Base-by-base conservation (phyloP, 2,329 filamentous ascomycete species). In the Neoarthrinium moseri region DNA sequence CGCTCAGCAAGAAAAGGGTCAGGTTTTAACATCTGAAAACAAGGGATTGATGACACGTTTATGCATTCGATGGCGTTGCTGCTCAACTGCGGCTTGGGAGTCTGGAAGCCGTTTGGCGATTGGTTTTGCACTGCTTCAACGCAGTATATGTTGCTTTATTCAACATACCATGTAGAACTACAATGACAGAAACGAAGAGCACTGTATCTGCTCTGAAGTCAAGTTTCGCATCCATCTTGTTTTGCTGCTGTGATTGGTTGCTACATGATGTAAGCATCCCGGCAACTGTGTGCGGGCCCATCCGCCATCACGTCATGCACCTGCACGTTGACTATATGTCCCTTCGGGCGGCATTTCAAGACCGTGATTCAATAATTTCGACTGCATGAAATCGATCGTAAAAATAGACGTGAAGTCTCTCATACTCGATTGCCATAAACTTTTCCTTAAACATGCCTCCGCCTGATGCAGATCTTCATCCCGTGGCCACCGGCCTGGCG, bases 51-150 rank as follows among this genome's bases (percentile, higher is more conserved):
- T 15, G 17, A 35, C 35, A 35, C 58, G 58, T 62, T 65, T 57
- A 58, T 63, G 55, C 55, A n/a, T n/a, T n/a, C n/a, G n/a, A n/a
- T n/a, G 58, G 59, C 60, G 59, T 64, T 62, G 59, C 59, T 62
- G 61, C 56, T 56, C 48, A 53, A 48, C 24, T 53, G 41, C 50
- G 57, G 56, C 54, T 55, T 48, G 38, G 59, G 57, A 52, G 54
- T 58, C 55, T 51, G 49, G 56, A 54, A 52, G 52, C 55, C 55
- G 52, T 57, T 43, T 38, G 17, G 37, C 43, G 45, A 53, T 52
- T 48, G 56, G 58, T 47, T 57, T 58, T 58, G 47, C 55, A 57
- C 62, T 62, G 67, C 67, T 70, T 70, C 67, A 70, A 70, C 67
- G 64, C 67, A 58, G 65, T 62, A 10, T 30, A 24, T 44, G 32